These are phyloP conservation scores for Kazachstania taianensis DNA, from an alignment of 805 yeast species.

Conservation along the genomic window DNA sequence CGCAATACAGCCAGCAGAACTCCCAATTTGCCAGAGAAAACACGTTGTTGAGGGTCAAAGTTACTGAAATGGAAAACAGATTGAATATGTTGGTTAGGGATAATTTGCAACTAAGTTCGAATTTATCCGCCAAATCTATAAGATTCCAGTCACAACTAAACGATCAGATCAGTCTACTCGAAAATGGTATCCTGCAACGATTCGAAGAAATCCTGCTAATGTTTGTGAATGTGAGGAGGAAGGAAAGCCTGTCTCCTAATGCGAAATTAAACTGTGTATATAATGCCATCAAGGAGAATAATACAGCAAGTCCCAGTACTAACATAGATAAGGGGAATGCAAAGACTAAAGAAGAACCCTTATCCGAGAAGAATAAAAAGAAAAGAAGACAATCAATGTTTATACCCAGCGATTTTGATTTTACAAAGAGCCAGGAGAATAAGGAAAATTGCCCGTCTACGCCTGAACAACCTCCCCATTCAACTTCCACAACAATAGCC, in stretches of 20 bases:
- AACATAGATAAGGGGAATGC: no score
- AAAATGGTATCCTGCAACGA: constrained; percentile 32
- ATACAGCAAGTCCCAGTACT: not conserved
- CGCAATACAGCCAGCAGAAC: constrained; percentile 35
- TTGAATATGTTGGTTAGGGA: constrained; percentile 42
- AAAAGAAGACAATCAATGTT: constrained; percentile 35
- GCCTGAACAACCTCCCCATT: not conserved
- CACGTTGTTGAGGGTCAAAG: constrained; percentile 40
- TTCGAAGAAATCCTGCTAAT: constrained; percentile 37
- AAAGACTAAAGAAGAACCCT: no score
- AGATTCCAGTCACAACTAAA: constrained; percentile 30
- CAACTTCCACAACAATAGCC: not conserved
- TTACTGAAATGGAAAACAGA: constrained; percentile 44
- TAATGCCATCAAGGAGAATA: no score
- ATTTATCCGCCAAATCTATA: constrained; percentile 24
- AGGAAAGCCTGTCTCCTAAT: constrained; percentile 30
- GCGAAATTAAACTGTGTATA: not conserved
- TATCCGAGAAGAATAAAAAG: constrained; percentile 20
- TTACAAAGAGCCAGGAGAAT: not conserved
- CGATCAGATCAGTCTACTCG: constrained; percentile 32
- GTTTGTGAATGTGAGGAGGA: constrained; percentile 33
- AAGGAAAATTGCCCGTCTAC: not conserved
- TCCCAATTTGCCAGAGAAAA: constrained; percentile 50
- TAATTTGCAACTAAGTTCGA: constrained; percentile 36
- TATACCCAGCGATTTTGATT: constrained; percentile 22